phyloP scores from a whole-genome alignment of 345 rosid genomes.

The Linum usitatissimum region DNA sequence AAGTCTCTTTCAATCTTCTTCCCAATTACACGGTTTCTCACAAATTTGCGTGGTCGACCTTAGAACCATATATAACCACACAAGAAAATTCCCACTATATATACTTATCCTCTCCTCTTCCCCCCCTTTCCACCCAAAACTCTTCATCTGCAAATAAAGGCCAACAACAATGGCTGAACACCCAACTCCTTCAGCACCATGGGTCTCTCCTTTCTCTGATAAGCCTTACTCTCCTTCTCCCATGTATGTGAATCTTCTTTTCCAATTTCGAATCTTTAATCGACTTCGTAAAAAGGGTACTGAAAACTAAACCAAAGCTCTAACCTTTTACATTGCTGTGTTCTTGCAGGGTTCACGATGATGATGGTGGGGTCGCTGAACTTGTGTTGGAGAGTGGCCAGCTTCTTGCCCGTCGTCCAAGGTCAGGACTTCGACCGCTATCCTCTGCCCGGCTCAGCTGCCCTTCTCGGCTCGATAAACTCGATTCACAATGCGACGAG shows the following conservation, averaged over 20 bases:
- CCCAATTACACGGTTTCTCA: not conserved
- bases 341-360: conserved; percentile 26
- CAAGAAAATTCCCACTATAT: not conserved
- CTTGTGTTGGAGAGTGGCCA: conserved; percentile 31
- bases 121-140: not conserved
- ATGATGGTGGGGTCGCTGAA: conserved; percentile 23
- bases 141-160: too few species aligned
- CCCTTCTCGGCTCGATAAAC: conserved; percentile 3
- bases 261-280: not conserved
- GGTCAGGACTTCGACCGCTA: not conserved
- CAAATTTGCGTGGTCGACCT: not conserved
- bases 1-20: not conserved
- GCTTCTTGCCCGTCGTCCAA: conserved; percentile 8
- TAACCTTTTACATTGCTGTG: not conserved
- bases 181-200: not conserved
- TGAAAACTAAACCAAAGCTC: not conserved
- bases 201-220: not conserved
- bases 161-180: not conserved
- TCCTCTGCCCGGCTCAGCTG: not conserved
- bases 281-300: not conserved
- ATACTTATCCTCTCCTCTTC: not conserved
- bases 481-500: not conserved
- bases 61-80: not conserved
- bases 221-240: not conserved
- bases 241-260: not conserved